A percentile compares a stretch with the other conserved stretches of the same genome.
Evolutionary conservation across 805 yeast species (phyloP).

Genomic region (Huiozyma naganishii): DNA sequence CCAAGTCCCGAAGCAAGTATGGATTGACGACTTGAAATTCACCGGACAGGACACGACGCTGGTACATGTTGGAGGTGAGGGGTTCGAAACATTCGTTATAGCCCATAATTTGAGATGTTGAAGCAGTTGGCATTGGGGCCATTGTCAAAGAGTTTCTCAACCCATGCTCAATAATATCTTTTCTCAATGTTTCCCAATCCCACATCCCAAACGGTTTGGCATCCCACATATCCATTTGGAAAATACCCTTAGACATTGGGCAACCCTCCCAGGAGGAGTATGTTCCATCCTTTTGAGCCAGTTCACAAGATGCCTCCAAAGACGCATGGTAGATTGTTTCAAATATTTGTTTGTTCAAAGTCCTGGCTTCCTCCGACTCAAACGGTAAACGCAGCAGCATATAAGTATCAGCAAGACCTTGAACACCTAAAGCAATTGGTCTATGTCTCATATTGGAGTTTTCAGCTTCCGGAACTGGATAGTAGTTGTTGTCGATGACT

Average conservation of each 20-base stretch:
- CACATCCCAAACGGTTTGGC: slow-evolving; percentile 65
- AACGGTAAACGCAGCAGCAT: slow-evolving; percentile 73
- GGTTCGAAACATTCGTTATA: slow-evolving; percentile 94
- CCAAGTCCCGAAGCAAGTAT: slow-evolving; percentile 69
- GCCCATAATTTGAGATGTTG: slow-evolving; percentile 90
- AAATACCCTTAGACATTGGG: slow-evolving; percentile 74
- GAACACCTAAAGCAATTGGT: slow-evolving; percentile 91
- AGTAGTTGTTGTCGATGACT: slow-evolving; percentile 71
- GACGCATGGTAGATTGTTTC: slow-evolving; percentile 95
- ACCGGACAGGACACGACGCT: slow-evolving; percentile 82
- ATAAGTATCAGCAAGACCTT: slow-evolving; percentile 89
- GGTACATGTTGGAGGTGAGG: slow-evolving; percentile 79
- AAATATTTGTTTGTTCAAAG: slow-evolving; percentile 71
- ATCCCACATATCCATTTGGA: slow-evolving; percentile 85
- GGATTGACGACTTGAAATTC: slow-evolving; percentile 87
- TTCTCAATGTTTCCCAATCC: slow-evolving; percentile 71
- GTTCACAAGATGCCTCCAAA: slow-evolving; percentile 72
- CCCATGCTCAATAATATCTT: slow-evolving; percentile 50
- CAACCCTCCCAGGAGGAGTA: slow-evolving; percentile 72
- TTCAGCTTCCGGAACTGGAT: slow-evolving; percentile 70
- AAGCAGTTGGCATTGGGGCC: slow-evolving; percentile 97
- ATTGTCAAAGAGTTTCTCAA: slow-evolving; percentile 77
- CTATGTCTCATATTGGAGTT: slow-evolving; percentile 67
- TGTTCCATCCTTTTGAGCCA: slow-evolving; percentile 56
- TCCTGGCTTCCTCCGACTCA: slow-evolving; percentile 70